These are phyloP conservation scores for Neckera pumila DNA, from an alignment of 225 moss, liverwort and hornwort genomes.

Conservation along the genomic window DNA sequence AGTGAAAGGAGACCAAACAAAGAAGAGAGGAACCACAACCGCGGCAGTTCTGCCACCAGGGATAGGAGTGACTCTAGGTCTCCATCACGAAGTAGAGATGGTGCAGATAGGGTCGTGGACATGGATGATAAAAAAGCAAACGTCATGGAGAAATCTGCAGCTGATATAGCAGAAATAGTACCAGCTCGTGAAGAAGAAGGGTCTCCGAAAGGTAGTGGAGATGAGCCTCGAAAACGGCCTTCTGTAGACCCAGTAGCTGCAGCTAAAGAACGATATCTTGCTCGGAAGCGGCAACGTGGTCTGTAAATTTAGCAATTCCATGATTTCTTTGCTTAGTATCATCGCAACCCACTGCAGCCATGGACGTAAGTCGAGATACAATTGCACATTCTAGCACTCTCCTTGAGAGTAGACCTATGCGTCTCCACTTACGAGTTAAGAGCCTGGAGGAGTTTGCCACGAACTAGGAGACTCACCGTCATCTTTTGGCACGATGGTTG, in stretches of 20 bases:
- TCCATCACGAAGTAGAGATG: slow-evolving; percentile 2
- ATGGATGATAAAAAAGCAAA: neutral
- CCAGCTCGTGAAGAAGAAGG: neutral
- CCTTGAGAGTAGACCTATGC: neutral
- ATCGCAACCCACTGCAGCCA: neutral
- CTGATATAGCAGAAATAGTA: neutral
- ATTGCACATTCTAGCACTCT: slow-evolving; percentile 52
- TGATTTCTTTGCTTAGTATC: neutral
- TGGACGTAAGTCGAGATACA: slow-evolving; percentile 33
- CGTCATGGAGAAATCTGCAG: neutral
- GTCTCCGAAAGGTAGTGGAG: neutral
- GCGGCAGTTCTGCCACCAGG: neutral
- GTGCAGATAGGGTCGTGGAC: neutral
- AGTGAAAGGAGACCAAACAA: neutral
- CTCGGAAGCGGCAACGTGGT: slow-evolving; percentile 62
- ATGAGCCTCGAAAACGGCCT: neutral
- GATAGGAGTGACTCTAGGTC: neutral
- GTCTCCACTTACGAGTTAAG: neutral
- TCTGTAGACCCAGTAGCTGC: slow-evolving; percentile 43
- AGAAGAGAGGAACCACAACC: neutral
- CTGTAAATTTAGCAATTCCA: neutral
- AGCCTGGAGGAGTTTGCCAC: neutral
- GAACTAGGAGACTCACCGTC: neutral
- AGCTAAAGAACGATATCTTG: slow-evolving; percentile 71
- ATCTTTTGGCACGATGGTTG: slow-evolving; percentile 24